Evolutionary conservation across 495 filamentous ascomycete species (phyloP), one percentile per base, ranked within the genome.

Genomic region (Aspergillus conjunctus): DNA sequence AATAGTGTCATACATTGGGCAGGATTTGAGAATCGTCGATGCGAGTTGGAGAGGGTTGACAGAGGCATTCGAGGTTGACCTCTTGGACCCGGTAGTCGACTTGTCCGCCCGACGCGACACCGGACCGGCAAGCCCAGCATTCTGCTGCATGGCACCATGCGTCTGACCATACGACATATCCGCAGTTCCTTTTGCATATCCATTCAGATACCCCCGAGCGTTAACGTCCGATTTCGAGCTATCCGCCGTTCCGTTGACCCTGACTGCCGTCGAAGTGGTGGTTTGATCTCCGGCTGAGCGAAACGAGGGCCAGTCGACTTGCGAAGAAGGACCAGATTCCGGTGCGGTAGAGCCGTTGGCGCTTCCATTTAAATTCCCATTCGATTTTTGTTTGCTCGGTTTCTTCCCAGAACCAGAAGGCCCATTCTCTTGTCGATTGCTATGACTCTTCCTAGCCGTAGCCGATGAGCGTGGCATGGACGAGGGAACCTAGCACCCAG

Each of bases 1-100:
- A 75, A 99, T 91, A 57, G 94, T 97, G 79, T 99, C 94, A 73
- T 90, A 87, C 63, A 97, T 86, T 22, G 94, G 94, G 68, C 92
- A 96, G 26, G 91, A 92, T 62, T 84, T 83, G 62, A 98, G 85
- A 60, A 98, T 94, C 44, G 93, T 97, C 61, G 90, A 83, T 51
- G 87, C 86, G 56, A 93, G 74, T 63, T 87, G 85, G 57, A 94
- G 73, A 48, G 88, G 85, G 59, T 88, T 87, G 53, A 76, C 71
- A 51, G 82, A 85, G 61, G 86, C 82, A 51, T 83, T 85, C 59
- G 85, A 75, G 44, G 65, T 78, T 37, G 85, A 83, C 65, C 87
- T 87, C 75, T 88, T 91, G 37, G 84, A 79, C 63, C 82, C 80
- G 50, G 57, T 53, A 18, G 59, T 55, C 39, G 65, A 56, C 63